Base-by-base conservation (phyloP, 345 rosid species). In the Diplotaxis tenuifolia region DNA sequence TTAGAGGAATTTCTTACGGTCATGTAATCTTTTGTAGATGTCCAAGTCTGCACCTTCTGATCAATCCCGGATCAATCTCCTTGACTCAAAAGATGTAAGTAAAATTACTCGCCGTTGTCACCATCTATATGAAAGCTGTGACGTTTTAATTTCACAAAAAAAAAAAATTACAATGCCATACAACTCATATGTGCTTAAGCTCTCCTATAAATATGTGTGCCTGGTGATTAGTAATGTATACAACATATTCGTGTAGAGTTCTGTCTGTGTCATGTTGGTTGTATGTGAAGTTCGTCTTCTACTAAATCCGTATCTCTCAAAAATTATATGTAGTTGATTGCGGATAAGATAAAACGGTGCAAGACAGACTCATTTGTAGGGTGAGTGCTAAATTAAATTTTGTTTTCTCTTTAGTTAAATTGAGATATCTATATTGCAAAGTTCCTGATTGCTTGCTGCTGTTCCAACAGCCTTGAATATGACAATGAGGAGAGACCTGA, bases 11-110 rank as follows among this genome's bases (percentile, higher is more conserved):
- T 9, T 70, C 52, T 15, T 54, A 23, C 53, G 57, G 55, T 57
- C 3, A 14, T 76, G 62, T 38, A 75, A 85, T 81, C 62, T 72
- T n/a, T 38, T 83, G 53, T 80, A 93, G 98, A 93, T 91, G 98
- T 93, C 96, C 31, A 93, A 93, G 84, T 93, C 98, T 78, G 90
- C 91, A 65, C 87, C 91, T 69, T 89, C 96, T 52, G 98, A 93
- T 78, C 96, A 84, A 83, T 91, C 98, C 36, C 82, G 96, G 72
- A 91, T 91, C 83, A 91, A 93, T 84, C 96, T 93, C 71, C 97
- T 93, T 42, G 98, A 93, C 84, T 78, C 96, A 45, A 93, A 89
- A 81, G 94, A 89, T 80, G 97, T 93, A 79, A 86, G 98, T 77
- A 57, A 20, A 53, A 4, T 42, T 14, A 62, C 38, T 61, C 7